phyloP scores from a whole-genome alignment of 257 asterid species.

The Haberlea rhodopensis region DNA sequence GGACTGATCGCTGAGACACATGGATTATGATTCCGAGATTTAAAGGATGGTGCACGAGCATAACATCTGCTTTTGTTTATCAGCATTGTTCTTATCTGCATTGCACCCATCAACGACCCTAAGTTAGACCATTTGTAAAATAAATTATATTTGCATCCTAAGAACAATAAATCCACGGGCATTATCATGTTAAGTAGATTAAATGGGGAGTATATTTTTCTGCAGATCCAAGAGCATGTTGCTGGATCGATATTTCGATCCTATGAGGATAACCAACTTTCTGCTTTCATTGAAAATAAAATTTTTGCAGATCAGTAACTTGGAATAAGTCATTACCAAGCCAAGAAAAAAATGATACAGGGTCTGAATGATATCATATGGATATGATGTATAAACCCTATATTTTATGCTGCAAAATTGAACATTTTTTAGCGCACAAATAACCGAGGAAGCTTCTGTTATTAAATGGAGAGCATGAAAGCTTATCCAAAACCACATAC shows the following conservation, averaged over 20 bases:
- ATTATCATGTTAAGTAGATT: not conserved
- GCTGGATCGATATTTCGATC: not conserved
- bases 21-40: not conserved
- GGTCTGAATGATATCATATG: not conserved
- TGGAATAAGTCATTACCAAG: not conserved
- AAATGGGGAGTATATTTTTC: not conserved
- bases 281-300: not conserved
- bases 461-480: too few species aligned
- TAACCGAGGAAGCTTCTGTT: too few species aligned
- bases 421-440: too few species aligned
- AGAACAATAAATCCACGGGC: not conserved
- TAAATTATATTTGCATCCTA: not conserved
- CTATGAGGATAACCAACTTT: not conserved
- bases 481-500: too few species aligned
- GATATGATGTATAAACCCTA: not conserved
- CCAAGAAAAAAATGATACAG: not conserved
- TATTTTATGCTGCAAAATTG: too few species aligned
- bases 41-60: slow-evolving; percentile 53
- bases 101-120: not conserved
- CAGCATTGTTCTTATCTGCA: slow-evolving; percentile 27
- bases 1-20: not conserved
- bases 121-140: not conserved
- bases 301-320: not conserved
- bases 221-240: not conserved
- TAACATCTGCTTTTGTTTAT: slow-evolving; percentile 32